A percentile compares a stretch with the other conserved stretches of the same genome.
phyloP scores from a whole-genome alignment of 805 yeast species.

The Nakazawaea wickerhamii region DNA sequence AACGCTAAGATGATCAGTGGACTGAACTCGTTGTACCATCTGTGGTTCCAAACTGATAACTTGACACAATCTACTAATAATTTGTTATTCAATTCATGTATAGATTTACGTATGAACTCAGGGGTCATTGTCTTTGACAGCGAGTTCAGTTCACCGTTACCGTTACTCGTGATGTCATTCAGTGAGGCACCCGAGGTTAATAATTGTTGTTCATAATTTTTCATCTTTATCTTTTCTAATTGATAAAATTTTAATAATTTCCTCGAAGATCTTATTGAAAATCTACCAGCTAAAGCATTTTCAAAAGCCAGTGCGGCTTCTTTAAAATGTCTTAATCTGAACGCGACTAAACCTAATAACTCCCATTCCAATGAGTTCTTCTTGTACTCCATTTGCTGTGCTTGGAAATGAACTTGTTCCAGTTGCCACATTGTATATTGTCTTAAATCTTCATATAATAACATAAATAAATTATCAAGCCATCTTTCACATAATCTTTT shows the following conservation, averaged over 20 bases:
- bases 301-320: constrained; percentile 86
- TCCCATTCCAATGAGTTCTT: constrained; percentile 91
- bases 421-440: constrained; percentile 93
- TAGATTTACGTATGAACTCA: constrained; percentile 27
- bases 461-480: constrained; percentile 67
- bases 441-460: constrained; percentile 66
- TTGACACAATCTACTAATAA: constrained; percentile 69
- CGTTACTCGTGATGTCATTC: neutral
- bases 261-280: constrained; percentile 74
- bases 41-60: constrained; percentile 93
- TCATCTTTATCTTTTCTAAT: constrained; percentile 36
- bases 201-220: constrained; percentile 25
- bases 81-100: constrained; percentile 42
- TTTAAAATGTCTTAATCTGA: constrained; percentile 75
- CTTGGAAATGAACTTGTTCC: constrained; percentile 81
- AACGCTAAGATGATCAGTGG: constrained; percentile 58
- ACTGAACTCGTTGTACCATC: constrained; percentile 94
- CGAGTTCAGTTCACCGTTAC: constrained; percentile 7
- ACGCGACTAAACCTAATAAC: constrained; percentile 78
- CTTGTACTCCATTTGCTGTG: constrained; percentile 74
- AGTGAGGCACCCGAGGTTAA: constrained; percentile 8
- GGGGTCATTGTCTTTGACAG: constrained; percentile 16
- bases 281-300: constrained; percentile 64
- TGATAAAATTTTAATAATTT: constrained; percentile 64
- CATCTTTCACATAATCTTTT: constrained; percentile 69